These are phyloP conservation scores for Marvania coccoides DNA, from an alignment of 139 green algal genomes.

Conservation along the genomic window DNA sequence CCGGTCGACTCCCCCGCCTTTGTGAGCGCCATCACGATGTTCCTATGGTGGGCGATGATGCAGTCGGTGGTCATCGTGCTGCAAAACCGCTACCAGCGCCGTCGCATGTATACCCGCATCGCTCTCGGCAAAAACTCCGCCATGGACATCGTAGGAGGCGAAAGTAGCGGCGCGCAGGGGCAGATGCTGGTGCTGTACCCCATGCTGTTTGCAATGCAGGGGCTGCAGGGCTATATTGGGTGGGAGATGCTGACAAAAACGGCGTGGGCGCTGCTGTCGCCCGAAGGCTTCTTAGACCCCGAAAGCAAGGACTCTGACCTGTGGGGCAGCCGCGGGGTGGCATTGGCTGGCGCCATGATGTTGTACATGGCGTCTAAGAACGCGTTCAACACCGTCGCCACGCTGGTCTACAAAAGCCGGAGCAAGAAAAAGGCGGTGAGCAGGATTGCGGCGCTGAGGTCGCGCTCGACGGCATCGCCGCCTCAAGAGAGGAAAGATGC, in stretches of 20 bases:
- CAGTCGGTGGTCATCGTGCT: slow-evolving; percentile 52
- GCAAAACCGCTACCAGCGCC: slow-evolving; percentile 78
- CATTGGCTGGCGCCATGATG: slow-evolving; percentile 39
- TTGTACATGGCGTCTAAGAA: slow-evolving; percentile 72
- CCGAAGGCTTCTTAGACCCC: slow-evolving; percentile 73
- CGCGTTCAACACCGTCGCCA: slow-evolving; percentile 56
- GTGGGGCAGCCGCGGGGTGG: slow-evolving; percentile 70
- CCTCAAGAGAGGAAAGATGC: no score
- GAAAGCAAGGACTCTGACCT: slow-evolving; percentile 67
- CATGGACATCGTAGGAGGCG: slow-evolving; percentile 86
- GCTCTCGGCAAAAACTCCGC: slow-evolving; percentile 78
- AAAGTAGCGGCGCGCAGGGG: slow-evolving; percentile 58
- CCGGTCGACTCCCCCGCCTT: slow-evolving; percentile 70
- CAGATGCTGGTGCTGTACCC: slow-evolving; percentile 87
- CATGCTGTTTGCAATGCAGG: slow-evolving; percentile 67
- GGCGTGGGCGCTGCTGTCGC: slow-evolving; percentile 36
- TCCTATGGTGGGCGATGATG: slow-evolving; percentile 46
- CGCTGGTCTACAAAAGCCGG: slow-evolving; percentile 7
- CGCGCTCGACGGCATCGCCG: no score
- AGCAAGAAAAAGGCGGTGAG: slow-evolving; percentile 3
- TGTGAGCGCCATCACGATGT: slow-evolving; percentile 30
- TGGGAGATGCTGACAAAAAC: slow-evolving; percentile 50
- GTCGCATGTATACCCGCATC: slow-evolving; percentile 91
- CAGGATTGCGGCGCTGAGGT: slow-evolving; percentile 1
- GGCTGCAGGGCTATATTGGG: slow-evolving; percentile 62